Base-by-base conservation (phyloP, 1,284 basidiomycete genomes). In the Gomphus sp. region DNA sequence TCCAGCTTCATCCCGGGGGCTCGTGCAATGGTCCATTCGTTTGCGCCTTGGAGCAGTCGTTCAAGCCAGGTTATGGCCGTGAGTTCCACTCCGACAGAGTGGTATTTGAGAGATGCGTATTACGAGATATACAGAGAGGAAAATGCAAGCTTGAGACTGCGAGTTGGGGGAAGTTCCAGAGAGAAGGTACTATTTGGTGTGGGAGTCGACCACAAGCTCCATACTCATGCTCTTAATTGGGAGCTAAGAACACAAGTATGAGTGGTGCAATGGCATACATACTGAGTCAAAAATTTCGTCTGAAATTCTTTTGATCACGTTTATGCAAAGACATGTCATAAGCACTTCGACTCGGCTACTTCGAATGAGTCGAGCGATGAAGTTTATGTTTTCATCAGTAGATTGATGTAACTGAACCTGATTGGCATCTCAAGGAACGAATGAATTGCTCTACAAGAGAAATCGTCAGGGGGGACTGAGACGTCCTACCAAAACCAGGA, bases 1-100 rank as follows among this genome's bases (percentile, higher is more conserved):
- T 79, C 75, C 75, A 91, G 88, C 58, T 77, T 78, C 86, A 91
- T 90, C 2, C 86, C 80, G 7, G 89, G 89, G 36, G 91, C 70
- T 9, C 86, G 86, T 55, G 89, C 85, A 57, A 91, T 89, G 36
- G 76, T 88, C 0, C 87, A 82, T 64, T 89, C 83, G 3, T 74
- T 67, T 0, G 84, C 80, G 45, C 79, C 76, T 64, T 79, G 78
- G 63, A 84, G 73, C 7, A 89, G 70, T 0, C 71, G 70, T 16
- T 72, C 69, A 16, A 87, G 70, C 85, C 85, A 89, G 41, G 74
- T 72, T 55, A 39, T 58, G 43, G 39, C 61, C 47, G 48, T 53
- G 39, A 49, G 57, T 37, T 61, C 60, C 37, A 18, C 53, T 54
- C n/a, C 58, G 22, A 22, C 22, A 33, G 43, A 43, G 10, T 45